These are phyloP conservation scores for Mucor saturninus DNA, from an alignment of 371 early-diverging fungal species.

Conservation along the genomic window DNA sequence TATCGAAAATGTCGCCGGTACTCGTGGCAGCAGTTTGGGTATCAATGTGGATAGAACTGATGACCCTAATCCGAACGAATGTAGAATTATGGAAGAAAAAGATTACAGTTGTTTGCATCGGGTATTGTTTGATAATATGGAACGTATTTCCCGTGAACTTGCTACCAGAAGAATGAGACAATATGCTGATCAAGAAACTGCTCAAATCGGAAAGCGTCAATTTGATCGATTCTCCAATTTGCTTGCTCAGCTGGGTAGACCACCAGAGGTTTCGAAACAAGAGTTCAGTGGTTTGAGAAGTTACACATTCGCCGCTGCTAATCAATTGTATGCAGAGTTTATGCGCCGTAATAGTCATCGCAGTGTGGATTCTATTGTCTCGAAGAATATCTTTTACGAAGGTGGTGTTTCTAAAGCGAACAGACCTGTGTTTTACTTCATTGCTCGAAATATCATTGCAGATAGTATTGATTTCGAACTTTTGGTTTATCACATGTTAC, in stretches of 20 bases:
- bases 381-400: conserved; percentile 79
- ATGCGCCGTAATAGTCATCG: conserved; percentile 78
- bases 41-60: conserved; percentile 6
- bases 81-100: conserved; percentile 59
- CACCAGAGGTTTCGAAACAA: conserved; percentile 49
- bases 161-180: conserved; percentile 52
- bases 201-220: conserved; percentile 48
- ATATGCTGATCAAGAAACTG: conserved; percentile 36
- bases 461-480: conserved; percentile 86
- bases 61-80: conserved; percentile 19
- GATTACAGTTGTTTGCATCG: conserved; percentile 69
- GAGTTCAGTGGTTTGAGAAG: conserved; percentile 54
- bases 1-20: not conserved
- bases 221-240: conserved; percentile 79
- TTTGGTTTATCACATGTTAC: conserved; percentile 73
- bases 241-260: conserved; percentile 86
- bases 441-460: conserved; percentile 75
- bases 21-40: conserved; percentile 2
- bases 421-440: conserved; percentile 84
- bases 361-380: conserved; percentile 64
- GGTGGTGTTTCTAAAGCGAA: conserved; percentile 79
- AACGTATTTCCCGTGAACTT: conserved; percentile 70
- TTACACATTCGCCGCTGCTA: conserved; percentile 56
- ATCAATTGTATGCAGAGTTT: conserved; percentile 77
- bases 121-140: conserved; percentile 72